These are phyloP conservation scores for Hypoxylon sp. DNA, from an alignment of 2,329 filamentous ascomycete species.

Conservation along the genomic window DNA sequence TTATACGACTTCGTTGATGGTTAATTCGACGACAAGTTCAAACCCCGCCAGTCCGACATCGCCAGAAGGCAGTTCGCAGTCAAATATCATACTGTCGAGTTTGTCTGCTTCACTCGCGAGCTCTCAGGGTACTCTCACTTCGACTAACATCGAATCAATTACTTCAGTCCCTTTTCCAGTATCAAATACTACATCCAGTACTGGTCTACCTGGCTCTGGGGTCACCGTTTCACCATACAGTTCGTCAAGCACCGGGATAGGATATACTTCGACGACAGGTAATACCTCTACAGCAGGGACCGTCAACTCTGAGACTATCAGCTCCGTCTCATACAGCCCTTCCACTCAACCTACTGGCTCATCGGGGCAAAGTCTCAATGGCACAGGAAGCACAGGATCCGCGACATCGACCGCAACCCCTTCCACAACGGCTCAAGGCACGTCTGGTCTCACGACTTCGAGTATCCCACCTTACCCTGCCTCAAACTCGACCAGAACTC, in stretches of 20 bases:
- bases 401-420: neutral
- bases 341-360: slow-evolving; percentile 4
- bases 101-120: neutral
- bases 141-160: slow-evolving; percentile 2
- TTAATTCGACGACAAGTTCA: slow-evolving; percentile 14
- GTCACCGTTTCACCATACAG: slow-evolving; percentile 4
- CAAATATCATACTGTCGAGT: neutral
- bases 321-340: slow-evolving; percentile 2
- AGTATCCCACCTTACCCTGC: slow-evolving; percentile 20
- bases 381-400: neutral
- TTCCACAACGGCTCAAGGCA: neutral
- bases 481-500: slow-evolving; percentile 20
- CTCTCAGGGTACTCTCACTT: slow-evolving; percentile 2
- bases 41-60: slow-evolving; percentile 4
- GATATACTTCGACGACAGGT: neutral
- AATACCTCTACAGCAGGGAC: neutral
- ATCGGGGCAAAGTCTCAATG: slow-evolving; percentile 8
- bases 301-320: slow-evolving; percentile 5
- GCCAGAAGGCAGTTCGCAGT: slow-evolving; percentile 1
- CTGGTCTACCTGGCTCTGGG: slow-evolving; percentile 3
- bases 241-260: slow-evolving; percentile 1
- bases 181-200: slow-evolving; percentile 14
- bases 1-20: slow-evolving; percentile 13
- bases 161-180: slow-evolving; percentile 12
- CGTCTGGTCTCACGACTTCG: neutral